A percentile compares a stretch with the other conserved stretches of the same genome.
Evolutionary conservation across 1,284 basidiomycete species (phyloP).

Genomic region (Fomitopsis palustris): DNA sequence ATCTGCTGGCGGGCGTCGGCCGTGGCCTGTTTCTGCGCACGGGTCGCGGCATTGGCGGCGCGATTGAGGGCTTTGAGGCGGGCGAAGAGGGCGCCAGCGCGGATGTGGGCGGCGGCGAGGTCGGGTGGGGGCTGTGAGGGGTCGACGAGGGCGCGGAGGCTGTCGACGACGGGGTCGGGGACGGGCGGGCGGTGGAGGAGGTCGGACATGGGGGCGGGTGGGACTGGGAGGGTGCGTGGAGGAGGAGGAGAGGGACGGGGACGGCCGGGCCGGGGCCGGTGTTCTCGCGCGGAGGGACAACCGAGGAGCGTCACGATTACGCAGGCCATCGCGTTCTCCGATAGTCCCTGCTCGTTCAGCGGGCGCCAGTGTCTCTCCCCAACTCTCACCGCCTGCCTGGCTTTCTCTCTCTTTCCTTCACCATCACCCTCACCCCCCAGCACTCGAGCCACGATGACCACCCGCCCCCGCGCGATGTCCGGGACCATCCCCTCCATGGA

Average conservation of each 20-base stretch:
- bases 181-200: constrained; percentile 19
- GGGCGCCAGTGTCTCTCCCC: constrained; percentile 8
- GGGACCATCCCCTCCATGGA: constrained; percentile 89
- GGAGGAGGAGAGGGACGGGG: constrained; percentile 6
- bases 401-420: constrained; percentile 7
- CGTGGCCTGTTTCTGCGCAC: constrained; percentile 68
- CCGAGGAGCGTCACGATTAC: not conserved
- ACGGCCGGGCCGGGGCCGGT: constrained; percentile 7
- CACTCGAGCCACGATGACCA: constrained; percentile 12
- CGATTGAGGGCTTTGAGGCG: constrained; percentile 75
- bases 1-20: constrained; percentile 72
- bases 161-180: constrained; percentile 53
- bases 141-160: constrained; percentile 59
- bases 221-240: constrained; percentile 14
- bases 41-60: constrained; percentile 64
- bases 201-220: constrained; percentile 12
- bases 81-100: constrained; percentile 67
- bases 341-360: constrained; percentile 9
- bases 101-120: constrained; percentile 49
- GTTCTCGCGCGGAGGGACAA: not conserved
- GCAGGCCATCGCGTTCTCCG: not conserved
- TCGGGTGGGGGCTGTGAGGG: constrained; percentile 43
- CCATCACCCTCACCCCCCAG: not conserved
- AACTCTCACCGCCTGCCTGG: constrained; percentile 8
- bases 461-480: constrained; percentile 50